These are phyloP conservation scores for Pezicula neosporulosa DNA, from an alignment of 2,329 filamentous ascomycete species.

Conservation along the genomic window DNA sequence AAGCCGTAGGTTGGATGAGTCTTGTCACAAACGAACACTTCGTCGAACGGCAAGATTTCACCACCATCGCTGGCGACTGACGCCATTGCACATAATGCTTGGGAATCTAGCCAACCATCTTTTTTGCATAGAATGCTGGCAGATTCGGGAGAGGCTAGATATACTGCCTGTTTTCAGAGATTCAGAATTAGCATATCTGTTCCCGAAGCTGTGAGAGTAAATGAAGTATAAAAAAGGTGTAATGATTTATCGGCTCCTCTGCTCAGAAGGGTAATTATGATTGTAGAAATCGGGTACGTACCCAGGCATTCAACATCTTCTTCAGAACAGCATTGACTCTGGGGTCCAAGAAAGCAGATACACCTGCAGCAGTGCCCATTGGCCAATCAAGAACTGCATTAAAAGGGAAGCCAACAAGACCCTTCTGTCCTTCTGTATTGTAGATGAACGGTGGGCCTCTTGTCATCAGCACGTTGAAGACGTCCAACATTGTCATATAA, in stretches of 20 bases:
- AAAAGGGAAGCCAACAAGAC: too few relatives aligned
- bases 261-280: too few relatives aligned
- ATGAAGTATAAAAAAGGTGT: too few relatives aligned
- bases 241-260: too few relatives aligned
- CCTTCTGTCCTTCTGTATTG: too few relatives aligned
- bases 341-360: constrained; percentile 51
- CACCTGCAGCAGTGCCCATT: constrained; percentile 50
- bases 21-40: constrained; percentile 59
- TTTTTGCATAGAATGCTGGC: constrained; percentile 42
- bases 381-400: constrained; percentile 46
- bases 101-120: constrained; percentile 53
- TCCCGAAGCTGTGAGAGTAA: too few relatives aligned
- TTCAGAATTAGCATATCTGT: too few relatives aligned
- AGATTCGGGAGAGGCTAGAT: constrained; percentile 32
- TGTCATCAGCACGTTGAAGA: too few relatives aligned
- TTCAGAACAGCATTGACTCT: constrained; percentile 52
- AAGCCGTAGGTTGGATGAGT: constrained; percentile 52
- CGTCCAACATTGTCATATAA: too few relatives aligned
- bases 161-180: too few relatives aligned
- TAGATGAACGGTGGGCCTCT: too few relatives aligned
- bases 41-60: constrained; percentile 25
- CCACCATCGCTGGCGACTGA: constrained; percentile 12
- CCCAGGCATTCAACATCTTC: constrained; percentile 56
- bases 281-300: constrained; percentile 14
- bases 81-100: constrained; percentile 39